Conservation (phyloP, 768 basidiomycete species). For the Russula earlei region DNA sequence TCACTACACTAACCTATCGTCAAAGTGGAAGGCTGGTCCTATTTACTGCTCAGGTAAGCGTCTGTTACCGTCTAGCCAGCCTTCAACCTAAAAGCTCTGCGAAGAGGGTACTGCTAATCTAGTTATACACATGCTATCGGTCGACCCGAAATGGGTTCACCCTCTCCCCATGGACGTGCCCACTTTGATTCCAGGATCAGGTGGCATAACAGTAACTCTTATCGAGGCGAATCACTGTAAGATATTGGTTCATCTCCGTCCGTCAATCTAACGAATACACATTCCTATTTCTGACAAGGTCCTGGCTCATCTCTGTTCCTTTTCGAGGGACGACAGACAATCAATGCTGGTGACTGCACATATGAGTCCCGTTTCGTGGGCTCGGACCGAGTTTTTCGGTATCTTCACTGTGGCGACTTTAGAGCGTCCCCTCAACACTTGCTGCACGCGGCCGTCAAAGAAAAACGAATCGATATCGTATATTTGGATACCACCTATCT, state of each 20-base stretch:
- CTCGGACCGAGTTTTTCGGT: slow-evolving; percentile 62
- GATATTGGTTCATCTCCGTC: slow-evolving; percentile 12
- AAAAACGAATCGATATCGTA: slow-evolving; percentile 74
- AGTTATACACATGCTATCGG: slow-evolving; percentile 83
- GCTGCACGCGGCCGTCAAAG: slow-evolving; percentile 72
- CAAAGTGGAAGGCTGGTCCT: slow-evolving; percentile 81
- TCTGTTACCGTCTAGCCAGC: not conserved
- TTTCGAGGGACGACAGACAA: slow-evolving; percentile 86
- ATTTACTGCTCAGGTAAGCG: slow-evolving; percentile 80
- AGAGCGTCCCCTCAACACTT: slow-evolving; percentile 84
- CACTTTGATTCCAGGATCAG: slow-evolving; percentile 67
- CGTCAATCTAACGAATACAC: not conserved
- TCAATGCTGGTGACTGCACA: slow-evolving; percentile 76
- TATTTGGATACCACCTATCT: slow-evolving; percentile 97
- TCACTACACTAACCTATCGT: slow-evolving; percentile 88
- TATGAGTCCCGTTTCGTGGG: slow-evolving; percentile 68
- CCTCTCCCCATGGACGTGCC: slow-evolving; percentile 76
- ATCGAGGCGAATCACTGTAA: slow-evolving; percentile 97
- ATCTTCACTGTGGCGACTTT: slow-evolving; percentile 94
- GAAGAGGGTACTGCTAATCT: slow-evolving; percentile 78
- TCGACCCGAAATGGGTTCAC: slow-evolving; percentile 83
- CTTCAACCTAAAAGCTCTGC: not conserved
- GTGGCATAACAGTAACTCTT: slow-evolving; percentile 80
- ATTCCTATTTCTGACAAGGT: slow-evolving; percentile 24
- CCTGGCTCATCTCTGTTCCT: slow-evolving; percentile 93